A percentile compares a stretch with the other conserved stretches of the same genome.
Evolutionary conservation across 495 filamentous ascomycete genomes (phyloP).

Genomic region (Podospora didyma): DNA sequence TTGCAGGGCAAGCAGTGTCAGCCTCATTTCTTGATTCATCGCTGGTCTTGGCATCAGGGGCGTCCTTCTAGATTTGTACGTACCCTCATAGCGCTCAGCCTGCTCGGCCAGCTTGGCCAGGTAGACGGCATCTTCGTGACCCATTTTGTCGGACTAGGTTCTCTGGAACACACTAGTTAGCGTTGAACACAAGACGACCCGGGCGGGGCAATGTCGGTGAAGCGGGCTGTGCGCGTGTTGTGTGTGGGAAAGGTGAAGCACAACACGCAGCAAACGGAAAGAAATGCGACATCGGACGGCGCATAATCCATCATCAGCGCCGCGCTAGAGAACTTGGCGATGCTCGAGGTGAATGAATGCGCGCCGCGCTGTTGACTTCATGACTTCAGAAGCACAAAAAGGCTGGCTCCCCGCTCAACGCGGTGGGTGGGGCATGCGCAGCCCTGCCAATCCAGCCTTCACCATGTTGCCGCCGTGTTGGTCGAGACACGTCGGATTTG

Average conservation of each 20-base stretch:
- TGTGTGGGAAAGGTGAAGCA: conserved; percentile 9
- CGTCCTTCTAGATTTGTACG: conserved; percentile 34
- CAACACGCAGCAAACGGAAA: background rate
- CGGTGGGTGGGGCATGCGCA: conserved; percentile 31
- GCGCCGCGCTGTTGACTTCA: conserved; percentile 28
- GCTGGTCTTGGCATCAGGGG: background rate
- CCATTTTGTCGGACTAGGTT: conserved; percentile 65
- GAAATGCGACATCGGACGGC: conserved; percentile 1
- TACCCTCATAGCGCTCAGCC: conserved; percentile 99
- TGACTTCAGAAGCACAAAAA: conserved; percentile 10
- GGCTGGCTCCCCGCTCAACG: conserved; percentile 26
- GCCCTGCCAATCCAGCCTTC: conserved; percentile 16
- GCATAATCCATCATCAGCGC: conserved; percentile 1
- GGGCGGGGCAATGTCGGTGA: conserved; percentile 14
- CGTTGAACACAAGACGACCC: conserved; percentile 10
- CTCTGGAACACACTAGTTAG: conserved; percentile 27
- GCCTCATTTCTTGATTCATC: conserved; percentile 1
- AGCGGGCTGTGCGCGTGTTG: too few relatives aligned
- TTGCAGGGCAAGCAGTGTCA: conserved; percentile 17
- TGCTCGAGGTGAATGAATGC: conserved; percentile 16
- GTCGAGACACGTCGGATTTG: conserved; percentile 1
- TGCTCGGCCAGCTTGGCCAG: conserved; percentile 99
- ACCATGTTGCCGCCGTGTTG: background rate
- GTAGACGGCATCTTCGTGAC: conserved; percentile 99
- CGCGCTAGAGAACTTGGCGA: conserved; percentile 1